Base-by-base conservation (phyloP, 208 protist genomes). In the Leptomonas seymouri region DNA sequence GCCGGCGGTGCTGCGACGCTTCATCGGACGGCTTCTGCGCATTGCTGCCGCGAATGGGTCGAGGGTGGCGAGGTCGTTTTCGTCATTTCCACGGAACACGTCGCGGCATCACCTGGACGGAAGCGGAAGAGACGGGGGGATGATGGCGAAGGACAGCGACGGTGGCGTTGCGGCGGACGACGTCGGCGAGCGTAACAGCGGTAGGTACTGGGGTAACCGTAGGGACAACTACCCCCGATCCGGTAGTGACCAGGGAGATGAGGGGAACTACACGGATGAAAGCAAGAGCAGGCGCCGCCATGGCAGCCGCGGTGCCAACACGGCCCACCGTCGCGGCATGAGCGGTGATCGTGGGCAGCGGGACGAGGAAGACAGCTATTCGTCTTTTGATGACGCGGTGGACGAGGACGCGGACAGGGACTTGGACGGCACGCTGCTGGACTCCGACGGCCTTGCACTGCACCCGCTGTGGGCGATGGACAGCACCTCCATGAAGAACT, bases 401-500 rank as follows among this genome's bases (percentile, higher is more conserved):
- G 58, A 53, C 0, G 25, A 21, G 28, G 46, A 42, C 31, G 36
- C 31, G 31, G 54, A 48, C 23, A 23, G 48, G 54, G 65, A 23
- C 20, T 16, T 69, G 30, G 44, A 27, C 20, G 55, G 56, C 27
- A 63, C 54, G 44, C 36, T 75, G 27, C 71, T 85, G n/a, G 62
- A 82, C 51, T 71, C 72, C 9, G 79, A 85, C 46, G 67, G 66
- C 57, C 69, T 85, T 54, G 76, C 65, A 25, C 55, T 88, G 60
- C 75, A 81, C 45, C 68, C 80, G 58, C 65, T 95, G 44, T 87
- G 79, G 66, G 55, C 76, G 51, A 72, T 90, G 51, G 86, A 91
- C 75, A 71, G 63, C 56, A 84, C 69, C 57, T 81, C 86, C 7
- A 75, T 96, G 49, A 69, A 65, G 16, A 76, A 76, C 18, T 94